phyloP scores from a whole-genome alignment of 768 basidiomycete species.

The Kwoniella heveanensis region DNA sequence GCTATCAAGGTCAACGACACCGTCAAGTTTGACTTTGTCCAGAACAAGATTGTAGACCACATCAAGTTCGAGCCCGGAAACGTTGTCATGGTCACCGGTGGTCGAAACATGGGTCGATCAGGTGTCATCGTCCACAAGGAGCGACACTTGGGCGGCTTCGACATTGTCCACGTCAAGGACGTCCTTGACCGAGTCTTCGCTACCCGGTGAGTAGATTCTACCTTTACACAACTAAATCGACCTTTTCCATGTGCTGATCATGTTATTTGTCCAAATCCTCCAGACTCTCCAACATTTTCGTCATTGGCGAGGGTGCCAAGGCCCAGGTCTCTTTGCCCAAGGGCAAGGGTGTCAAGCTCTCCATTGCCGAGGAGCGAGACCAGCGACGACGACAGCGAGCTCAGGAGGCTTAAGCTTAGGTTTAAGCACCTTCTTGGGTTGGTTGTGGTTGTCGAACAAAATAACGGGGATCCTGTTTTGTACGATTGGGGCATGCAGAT shows the following conservation, averaged over 20 bases:
- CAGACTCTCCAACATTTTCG: conserved; percentile 95
- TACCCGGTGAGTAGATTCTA: conserved; percentile 71
- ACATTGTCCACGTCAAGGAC: conserved; percentile 97
- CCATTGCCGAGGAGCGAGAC: conserved; percentile 86
- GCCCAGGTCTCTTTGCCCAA: conserved; percentile 95
- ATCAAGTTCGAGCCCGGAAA: conserved; percentile 97
- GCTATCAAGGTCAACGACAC: conserved; percentile 94
- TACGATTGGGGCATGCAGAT: conserved; percentile 8
- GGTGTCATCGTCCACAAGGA: conserved; percentile 95
- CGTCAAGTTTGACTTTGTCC: conserved; percentile 93
- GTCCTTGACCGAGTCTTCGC: conserved; percentile 93
- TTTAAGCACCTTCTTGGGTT: not conserved
- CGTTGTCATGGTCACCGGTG: conserved; percentile 96
- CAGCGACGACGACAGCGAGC: conserved; percentile 64
- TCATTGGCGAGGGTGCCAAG: conserved; percentile 93
- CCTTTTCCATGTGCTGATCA: not conserved
- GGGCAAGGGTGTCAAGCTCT: conserved; percentile 97
- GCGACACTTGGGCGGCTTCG: conserved; percentile 97
- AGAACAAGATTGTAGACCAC: conserved; percentile 84
- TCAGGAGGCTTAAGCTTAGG: conserved; percentile 46
- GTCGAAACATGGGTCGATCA: conserved; percentile 98
- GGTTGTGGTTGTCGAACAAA: not conserved
- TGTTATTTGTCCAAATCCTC: not conserved
- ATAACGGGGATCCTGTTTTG: conserved; percentile 1
- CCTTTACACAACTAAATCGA: not conserved